Evolutionary conservation across 495 filamentous ascomycete species (phyloP), one percentile per base, ranked within the genome.

Genomic region (Echria macrotheca): DNA sequence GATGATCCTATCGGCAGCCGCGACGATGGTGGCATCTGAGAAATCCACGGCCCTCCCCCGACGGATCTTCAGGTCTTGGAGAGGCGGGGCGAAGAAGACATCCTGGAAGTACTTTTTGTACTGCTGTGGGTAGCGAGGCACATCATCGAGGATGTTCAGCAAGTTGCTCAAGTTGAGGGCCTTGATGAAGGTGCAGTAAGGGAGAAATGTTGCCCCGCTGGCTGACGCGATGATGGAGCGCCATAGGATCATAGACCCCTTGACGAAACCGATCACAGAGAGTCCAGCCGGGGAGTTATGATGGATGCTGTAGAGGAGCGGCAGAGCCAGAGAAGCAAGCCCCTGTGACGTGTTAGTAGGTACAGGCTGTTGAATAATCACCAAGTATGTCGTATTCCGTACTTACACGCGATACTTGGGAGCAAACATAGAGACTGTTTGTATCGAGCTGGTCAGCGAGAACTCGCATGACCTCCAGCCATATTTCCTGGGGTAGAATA

Each of bases 181-280:
- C 23, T 78, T 78, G 36, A 89, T 76, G 62, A 84, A 88, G 25
- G 73, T 70, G 56, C 78, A 84, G 54, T 91, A 90, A 0, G 84
- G 84, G 50, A 79, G 84, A 23, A 76, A 65, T 0, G 86, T 87
- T 51, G 72, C 63, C 9, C 73, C 77, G 23, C 85, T 44, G 50
- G 81, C 81, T 1, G 86, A 90, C 5, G 80, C 66, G 44, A 86
- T 76, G 41, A 89, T 76, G 5, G 82, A 82, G 26, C 77, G 73
- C 87, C 87, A 90, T 83, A 62, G 75, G 76, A 41, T 52, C 54
- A 18, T 50, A 31, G 15, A 31, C 7, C 6, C 28, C 7, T 6
- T 12, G 6, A 6, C 28, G 12, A 6, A 6, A 6, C 28, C 28
- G 12, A 12, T 12, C 7, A 6, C 12, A 12, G 7, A 6, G 19